phyloP scores from a whole-genome alignment of 495 filamentous ascomycete genomes.

The Aspergillus bridgeri region DNA sequence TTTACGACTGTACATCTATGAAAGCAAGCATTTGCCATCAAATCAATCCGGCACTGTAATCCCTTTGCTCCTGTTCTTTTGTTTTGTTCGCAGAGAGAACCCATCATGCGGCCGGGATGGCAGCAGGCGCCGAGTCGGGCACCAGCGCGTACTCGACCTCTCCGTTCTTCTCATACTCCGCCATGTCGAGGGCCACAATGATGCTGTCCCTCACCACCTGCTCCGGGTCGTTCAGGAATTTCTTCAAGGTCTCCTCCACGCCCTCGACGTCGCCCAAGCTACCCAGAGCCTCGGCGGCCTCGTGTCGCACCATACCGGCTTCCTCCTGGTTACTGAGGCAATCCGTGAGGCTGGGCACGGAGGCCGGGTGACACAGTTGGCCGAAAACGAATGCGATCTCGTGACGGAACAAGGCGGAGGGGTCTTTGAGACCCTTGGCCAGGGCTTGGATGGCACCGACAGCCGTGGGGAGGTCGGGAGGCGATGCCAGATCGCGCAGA shows the following conservation, averaged over 20 bases:
- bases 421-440: constrained; percentile 80
- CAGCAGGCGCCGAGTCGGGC: constrained; percentile 50
- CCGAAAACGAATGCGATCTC: constrained; percentile 99
- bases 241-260: constrained; percentile 78
- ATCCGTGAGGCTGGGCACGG: constrained; percentile 80
- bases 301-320: constrained; percentile 93
- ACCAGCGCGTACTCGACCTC: constrained; percentile 88
- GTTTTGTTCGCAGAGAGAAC: constrained; percentile 10
- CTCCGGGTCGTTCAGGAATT: constrained; percentile 85
- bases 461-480: constrained; percentile 83
- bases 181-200: constrained; percentile 96
- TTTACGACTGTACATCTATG: constrained; percentile 22
- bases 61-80: constrained; percentile 21
- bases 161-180: constrained; percentile 88
- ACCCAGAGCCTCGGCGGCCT: constrained; percentile 96
- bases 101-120: constrained; percentile 37
- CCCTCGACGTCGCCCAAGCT: constrained; percentile 91
- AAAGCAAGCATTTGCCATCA: constrained; percentile 15
- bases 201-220: constrained; percentile 92
- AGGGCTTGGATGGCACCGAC: constrained; percentile 78
- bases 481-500: constrained; percentile 87
- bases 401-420: constrained; percentile 92
- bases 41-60: constrained; percentile 22
- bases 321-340: constrained; percentile 76
- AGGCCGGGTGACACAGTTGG: constrained; percentile 92